Evolutionary conservation across 169 alveolate genomes (phyloP).

Genomic region (Hepatocystis sp.): DNA sequence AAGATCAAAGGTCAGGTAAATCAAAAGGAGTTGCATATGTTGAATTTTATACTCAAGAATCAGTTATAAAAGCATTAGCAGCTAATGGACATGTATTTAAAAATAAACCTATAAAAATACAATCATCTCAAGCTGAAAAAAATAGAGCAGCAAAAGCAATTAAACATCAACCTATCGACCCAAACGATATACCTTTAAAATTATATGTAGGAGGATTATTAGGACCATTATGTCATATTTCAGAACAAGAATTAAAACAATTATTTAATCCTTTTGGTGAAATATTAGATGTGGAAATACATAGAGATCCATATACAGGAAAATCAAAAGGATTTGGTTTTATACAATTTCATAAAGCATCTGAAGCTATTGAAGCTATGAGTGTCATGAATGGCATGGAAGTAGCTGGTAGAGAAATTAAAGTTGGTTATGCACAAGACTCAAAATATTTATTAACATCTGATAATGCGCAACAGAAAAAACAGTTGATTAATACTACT

Average conservation of each 20-base stretch:
- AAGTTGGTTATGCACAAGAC: conserved; percentile 88
- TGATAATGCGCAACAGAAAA: conserved; percentile 28
- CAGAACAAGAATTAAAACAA: conserved; percentile 92
- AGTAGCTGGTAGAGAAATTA: conserved; percentile 93
- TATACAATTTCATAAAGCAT: conserved; percentile 91
- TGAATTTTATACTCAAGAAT: conserved; percentile 97
- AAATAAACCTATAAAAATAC: conserved; percentile 94
- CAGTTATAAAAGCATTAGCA: conserved; percentile 96
- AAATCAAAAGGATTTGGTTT: conserved; percentile 94
- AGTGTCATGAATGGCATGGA: conserved; percentile 95
- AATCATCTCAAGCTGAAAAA: conserved; percentile 98
- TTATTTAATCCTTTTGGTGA: conserved; percentile 96
- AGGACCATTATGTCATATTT: conserved; percentile 89
- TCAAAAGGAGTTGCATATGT: conserved; percentile 98
- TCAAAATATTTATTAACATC: conserved; percentile 43
- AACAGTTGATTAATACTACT: too few species aligned
- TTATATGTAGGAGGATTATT: conserved; percentile 95
- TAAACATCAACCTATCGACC: conserved; percentile 90
- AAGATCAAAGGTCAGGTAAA: conserved; percentile 96
- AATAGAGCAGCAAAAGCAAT: conserved; percentile 98
- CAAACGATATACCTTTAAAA: conserved; percentile 91
- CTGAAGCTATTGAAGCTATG: conserved; percentile 97
- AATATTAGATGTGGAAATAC: conserved; percentile 93
- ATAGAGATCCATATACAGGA: conserved; percentile 92
- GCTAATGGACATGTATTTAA: conserved; percentile 92